Evolutionary conservation across 495 filamentous ascomycete species (phyloP), one percentile per base, ranked within the genome.

Genomic region (Aspergillus leporis): DNA sequence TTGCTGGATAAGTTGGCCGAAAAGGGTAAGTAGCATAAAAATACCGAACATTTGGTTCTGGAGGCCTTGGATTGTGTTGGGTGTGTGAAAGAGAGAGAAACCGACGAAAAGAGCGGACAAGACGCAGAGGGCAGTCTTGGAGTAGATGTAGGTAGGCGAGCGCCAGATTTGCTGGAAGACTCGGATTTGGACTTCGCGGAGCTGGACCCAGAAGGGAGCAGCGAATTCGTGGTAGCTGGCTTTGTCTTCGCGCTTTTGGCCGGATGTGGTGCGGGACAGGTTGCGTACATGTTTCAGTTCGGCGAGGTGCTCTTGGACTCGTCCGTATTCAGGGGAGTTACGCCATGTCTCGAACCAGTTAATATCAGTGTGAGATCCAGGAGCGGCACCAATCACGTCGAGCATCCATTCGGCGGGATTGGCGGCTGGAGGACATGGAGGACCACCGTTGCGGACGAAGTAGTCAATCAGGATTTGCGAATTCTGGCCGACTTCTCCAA

Each of bases 371-470:
- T 76, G 61, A 14, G 81, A 82, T 30, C 87, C 88, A 4, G 91
- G 90, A 0, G 90, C 89, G 18, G 90, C 90, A 45, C 90, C 90
- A 52, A 90, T 92, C 50, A 89, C 86, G 59, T 92, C 90, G 19
- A 94, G 75, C 88, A 95, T 94, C 85, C 87, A 92, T 68, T 96
- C 92, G 23, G 92, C 92, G 18, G 90, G 90, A 47, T 80, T 96
- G n/a, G 87, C 86, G 19, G 84, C 83, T 70, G 66, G 14, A 83
- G 87, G 72, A 12, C 85, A 92, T 56, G 14, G 80, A 70, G 32
- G 76, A 67, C 6, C 85, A 87, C 90, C 85, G 67, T 90, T 85
- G 45, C 78, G 75, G 70, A 90, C 85, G 60, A 93, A 92, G 73
- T 93, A 93, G 53, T 71, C 76, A 1, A 81, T 83, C 58, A 93